Percentiles rank a stretch among this genome's conserved stretches.
phyloP scores from a whole-genome alignment of 345 rosid genomes.

The Pelargonium nanum region DNA sequence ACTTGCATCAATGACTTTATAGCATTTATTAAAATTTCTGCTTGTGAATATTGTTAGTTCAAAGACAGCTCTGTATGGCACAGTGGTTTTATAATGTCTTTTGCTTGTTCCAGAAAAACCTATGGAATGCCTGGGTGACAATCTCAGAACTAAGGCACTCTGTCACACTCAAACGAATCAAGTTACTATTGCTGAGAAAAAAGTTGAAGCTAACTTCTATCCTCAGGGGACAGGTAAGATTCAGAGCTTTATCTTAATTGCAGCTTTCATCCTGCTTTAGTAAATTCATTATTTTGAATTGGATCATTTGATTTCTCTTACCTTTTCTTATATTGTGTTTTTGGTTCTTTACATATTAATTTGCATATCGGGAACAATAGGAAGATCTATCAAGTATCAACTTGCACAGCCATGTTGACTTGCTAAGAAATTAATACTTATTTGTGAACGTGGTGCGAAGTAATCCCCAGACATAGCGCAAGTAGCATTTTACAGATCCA shows the following conservation, averaged over 20 bases:
- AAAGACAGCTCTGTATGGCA: background rate
- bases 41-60: background rate
- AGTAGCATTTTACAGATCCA: too few relatives aligned
- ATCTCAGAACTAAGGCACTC: constrained; percentile 66
- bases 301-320: too few relatives aligned
- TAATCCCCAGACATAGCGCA: too few relatives aligned
- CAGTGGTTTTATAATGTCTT: constrained; percentile 5
- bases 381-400: too few relatives aligned
- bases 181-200: constrained; percentile 61
- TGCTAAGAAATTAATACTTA: background rate
- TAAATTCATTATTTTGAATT: background rate
- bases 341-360: background rate
- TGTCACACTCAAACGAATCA: constrained; percentile 67
- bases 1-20: too few relatives aligned
- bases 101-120: constrained; percentile 42
- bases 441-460: too few relatives aligned
- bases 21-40: too few relatives aligned
- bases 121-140: constrained; percentile 82
- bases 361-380: background rate
- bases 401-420: background rate
- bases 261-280: background rate
- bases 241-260: constrained; percentile 11
- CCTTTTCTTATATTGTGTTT: background rate
- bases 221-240: constrained; percentile 76
- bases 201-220: constrained; percentile 74